These are phyloP conservation scores for Phyllosticta citriasiana DNA, from an alignment of 2,329 filamentous ascomycete species.

Conservation along the genomic window DNA sequence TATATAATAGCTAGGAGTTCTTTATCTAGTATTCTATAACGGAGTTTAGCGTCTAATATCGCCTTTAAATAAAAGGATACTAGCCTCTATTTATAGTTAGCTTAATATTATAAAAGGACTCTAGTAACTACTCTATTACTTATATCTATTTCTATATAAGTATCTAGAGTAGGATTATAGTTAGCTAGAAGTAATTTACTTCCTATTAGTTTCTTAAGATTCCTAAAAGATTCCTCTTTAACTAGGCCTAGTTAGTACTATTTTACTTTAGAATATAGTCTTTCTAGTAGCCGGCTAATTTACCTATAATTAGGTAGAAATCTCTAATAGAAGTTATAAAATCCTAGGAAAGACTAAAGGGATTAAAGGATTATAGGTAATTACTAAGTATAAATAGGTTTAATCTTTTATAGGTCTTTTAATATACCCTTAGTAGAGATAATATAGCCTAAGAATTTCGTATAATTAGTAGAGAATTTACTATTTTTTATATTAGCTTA, in stretches of 20 bases:
- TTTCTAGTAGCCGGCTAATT: background rate
- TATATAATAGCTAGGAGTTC: background rate
- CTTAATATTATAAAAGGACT: background rate
- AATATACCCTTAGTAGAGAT: constrained; percentile 11
- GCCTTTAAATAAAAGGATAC: background rate
- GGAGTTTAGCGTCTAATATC: background rate
- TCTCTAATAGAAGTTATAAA: constrained; percentile 11
- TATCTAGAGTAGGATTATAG: background rate
- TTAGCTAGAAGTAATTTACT: background rate
- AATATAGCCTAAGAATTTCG: constrained; percentile 11
- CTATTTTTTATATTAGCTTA: constrained; percentile 11
- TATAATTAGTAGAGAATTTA: constrained; percentile 6
- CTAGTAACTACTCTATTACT: background rate
- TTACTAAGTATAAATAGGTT: constrained; percentile 3
- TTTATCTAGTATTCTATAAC: background rate
- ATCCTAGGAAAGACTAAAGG: constrained; percentile 10
- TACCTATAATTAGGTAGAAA: background rate
- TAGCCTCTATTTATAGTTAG: background rate
- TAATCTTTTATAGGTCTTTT: constrained; percentile 8
- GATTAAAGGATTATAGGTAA: constrained; percentile 1
- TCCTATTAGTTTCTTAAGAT: background rate
- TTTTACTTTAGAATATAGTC: too few species aligned
- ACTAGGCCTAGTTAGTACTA: too few species aligned
- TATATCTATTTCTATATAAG: background rate
- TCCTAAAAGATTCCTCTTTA: too few species aligned